Percentiles rank a stretch among this genome's conserved stretches.
Evolutionary conservation across 1,284 basidiomycete species (phyloP).

Genomic region (Wallemia hederae): DNA sequence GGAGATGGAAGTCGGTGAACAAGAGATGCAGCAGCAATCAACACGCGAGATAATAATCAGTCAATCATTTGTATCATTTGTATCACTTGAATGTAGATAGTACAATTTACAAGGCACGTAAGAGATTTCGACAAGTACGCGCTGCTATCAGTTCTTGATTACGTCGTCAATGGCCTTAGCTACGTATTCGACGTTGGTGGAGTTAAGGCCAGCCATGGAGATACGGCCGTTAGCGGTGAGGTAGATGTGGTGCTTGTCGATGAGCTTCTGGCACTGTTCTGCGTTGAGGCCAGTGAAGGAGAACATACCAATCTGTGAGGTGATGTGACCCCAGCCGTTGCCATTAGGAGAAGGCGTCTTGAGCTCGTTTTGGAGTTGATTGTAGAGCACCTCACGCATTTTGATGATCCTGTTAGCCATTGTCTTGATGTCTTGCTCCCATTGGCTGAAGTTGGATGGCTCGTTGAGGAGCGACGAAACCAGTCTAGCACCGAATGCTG

Average conservation of each 20-base stretch:
- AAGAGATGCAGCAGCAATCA: no score
- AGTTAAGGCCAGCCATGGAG: conserved; percentile 61
- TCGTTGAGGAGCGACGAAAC: conserved; percentile 51
- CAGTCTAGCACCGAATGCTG: conserved; percentile 61
- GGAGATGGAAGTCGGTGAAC: background rate
- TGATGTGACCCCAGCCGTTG: conserved; percentile 57
- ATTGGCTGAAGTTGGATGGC: conserved; percentile 35
- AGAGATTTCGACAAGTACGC: no score
- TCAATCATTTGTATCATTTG: no score
- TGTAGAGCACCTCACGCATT: conserved; percentile 55
- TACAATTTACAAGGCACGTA: no score
- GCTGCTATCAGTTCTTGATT: background rate
- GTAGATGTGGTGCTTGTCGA: conserved; percentile 58
- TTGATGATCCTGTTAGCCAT: conserved; percentile 77
- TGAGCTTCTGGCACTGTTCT: conserved; percentile 38
- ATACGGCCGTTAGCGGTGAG: conserved; percentile 28
- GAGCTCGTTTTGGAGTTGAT: conserved; percentile 46
- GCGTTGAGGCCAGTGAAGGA: conserved; percentile 50
- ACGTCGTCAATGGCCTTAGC: conserved; percentile 41
- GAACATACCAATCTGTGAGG: conserved; percentile 76
- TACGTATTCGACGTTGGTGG: conserved; percentile 43
- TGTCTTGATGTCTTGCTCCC: conserved; percentile 65
- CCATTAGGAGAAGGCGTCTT: conserved; percentile 43
- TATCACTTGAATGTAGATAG: no score
- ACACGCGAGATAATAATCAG: background rate